Conservation (phyloP, 2,329 filamentous ascomycete genomes). For the Alternaria longipes region DNA sequence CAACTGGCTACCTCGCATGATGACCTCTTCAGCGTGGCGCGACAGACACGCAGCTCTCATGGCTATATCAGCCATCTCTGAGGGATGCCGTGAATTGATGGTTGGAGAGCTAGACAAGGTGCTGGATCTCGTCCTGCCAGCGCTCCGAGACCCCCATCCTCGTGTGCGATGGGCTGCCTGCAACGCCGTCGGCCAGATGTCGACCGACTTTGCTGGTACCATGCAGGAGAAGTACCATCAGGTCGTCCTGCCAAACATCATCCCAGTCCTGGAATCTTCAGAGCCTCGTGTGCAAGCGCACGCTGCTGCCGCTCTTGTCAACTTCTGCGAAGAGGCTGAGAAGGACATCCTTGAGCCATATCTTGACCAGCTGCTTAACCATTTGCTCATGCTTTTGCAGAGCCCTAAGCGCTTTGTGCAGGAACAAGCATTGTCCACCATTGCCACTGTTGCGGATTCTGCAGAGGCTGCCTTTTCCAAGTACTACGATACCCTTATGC, state of each 20-base stretch:
- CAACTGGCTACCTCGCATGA: slow-evolving; percentile 97
- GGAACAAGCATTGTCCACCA: slow-evolving; percentile 96
- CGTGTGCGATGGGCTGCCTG: slow-evolving; percentile 97
- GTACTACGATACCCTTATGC: slow-evolving; percentile 97
- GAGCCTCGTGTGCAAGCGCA: slow-evolving; percentile 97
- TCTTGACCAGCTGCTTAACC: slow-evolving; percentile 83
- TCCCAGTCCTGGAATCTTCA: slow-evolving; percentile 87
- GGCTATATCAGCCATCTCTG: slow-evolving; percentile 98
- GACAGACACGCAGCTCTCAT: slow-evolving; percentile 96
- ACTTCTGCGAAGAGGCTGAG: slow-evolving; percentile 98
- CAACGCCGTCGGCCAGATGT: slow-evolving; percentile 99
- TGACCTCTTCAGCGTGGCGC: slow-evolving; percentile 92
- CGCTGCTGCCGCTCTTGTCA: slow-evolving; percentile 95
- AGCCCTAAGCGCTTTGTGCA: slow-evolving; percentile 96
- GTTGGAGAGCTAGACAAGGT: slow-evolving; percentile 93
- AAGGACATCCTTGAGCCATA: slow-evolving; percentile 92
- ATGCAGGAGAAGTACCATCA: slow-evolving; percentile 98
- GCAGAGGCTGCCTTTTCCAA: slow-evolving; percentile 93
- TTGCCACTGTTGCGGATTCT: slow-evolving; percentile 98
- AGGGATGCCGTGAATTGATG: slow-evolving; percentile 96
- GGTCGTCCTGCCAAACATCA: slow-evolving; percentile 85
- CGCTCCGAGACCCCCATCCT: slow-evolving; percentile 87
- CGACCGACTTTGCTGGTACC: slow-evolving; percentile 95
- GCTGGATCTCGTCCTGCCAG: slow-evolving; percentile 90
- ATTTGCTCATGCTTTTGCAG: slow-evolving; percentile 86